Base-by-base conservation (phyloP, 495 filamentous ascomycete genomes). In the Daldinia decipiens region DNA sequence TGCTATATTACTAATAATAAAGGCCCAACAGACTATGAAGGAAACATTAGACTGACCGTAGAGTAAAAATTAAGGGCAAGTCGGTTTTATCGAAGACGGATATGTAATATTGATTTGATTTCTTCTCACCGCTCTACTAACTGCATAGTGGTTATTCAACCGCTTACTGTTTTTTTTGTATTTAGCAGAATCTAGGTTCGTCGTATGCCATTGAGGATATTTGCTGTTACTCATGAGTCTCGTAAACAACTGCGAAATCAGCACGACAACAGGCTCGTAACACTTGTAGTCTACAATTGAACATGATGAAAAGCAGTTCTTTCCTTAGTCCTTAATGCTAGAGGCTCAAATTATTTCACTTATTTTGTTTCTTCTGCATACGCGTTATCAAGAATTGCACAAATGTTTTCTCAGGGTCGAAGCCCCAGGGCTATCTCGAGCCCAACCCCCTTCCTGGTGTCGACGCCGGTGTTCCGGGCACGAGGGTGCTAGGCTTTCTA, bases 381-480 rank as follows among this genome's bases (percentile, higher is more conserved):
- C 9, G 19, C 19, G 2, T 24, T 1, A 4, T 13, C 2, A 36
- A 36, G 34, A 13, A 36, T 36, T 36, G 34, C 34, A 47, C 21
- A 21, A 4, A 47, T 21, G 9, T 12, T 17, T 47, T 0, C 43
- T 21, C 8, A 19, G 19, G 19, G 17, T 21, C 9, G 17, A 17
- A 7, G 7, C 15, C 24, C 50, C 31, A 2, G n/a, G 5, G 7
- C 47, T 62, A 71, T 52, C 24, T 65, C 9, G 24, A 62, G n/a
- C 51, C 51, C 0, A 60, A 3, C 31, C 43, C 36, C 40, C 27
- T 62, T n/a, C 56, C 43, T 0, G 71, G 67, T 2, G 71, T 67
- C 17, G 62, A 74, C 2, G 36, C 17, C 3, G 71, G 71, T 9
- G 71, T 74, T 17, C 62, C 67, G 12, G 19, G 61, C 5, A 43